Evolutionary conservation across 2,329 filamentous ascomycete species (phyloP), one percentile per base, ranked within the genome.

Genomic region (Xylariaceae sp.): DNA sequence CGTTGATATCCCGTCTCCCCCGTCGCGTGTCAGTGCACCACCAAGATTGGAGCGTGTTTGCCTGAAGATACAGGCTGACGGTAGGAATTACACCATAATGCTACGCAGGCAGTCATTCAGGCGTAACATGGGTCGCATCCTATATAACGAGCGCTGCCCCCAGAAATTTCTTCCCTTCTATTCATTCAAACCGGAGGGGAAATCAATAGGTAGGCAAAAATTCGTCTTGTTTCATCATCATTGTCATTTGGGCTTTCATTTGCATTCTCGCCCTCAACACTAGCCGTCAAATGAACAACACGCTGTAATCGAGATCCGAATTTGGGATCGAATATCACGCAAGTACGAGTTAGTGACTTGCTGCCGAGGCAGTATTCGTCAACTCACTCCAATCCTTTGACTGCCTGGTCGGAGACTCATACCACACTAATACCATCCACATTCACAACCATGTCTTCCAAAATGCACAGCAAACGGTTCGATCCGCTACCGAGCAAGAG

Each of bases 381-480:
- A 27, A 40, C 38, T 42, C 9, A 11, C 11, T 41, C 48, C 44
- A 19, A 14, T 31, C 22, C 33, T 17, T 30, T 18, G 33, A 39
- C 31, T 42, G 18, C 18, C 17, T 45, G 49, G 49, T 57, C 48
- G 54, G 47, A 48, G 42, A 48, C 44, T 49, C 32, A 51, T 14
- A 40, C 44, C 35, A 43, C 30, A 48, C 55, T 62, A 69, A 62
- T 27, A 80, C 39, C 10, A 18, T 39, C 41, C 14, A 35, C 40
- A 45, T 40, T 18, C 27, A 48, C n/a, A 32, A 27, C 22, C 31
- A 36, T 36, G 33, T 15, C 36, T 17, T 50, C 44, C 50, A 52
- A 49, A 78, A 78, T 80, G 78, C 60, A 68, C 17, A 48, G 70
- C 58, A 71, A 71, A 62, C 71, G 72, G 51, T 68, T 70, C 44